phyloP scores from a whole-genome alignment of 371 early-diverging fungal genomes.

The Mortierella sp. region DNA sequence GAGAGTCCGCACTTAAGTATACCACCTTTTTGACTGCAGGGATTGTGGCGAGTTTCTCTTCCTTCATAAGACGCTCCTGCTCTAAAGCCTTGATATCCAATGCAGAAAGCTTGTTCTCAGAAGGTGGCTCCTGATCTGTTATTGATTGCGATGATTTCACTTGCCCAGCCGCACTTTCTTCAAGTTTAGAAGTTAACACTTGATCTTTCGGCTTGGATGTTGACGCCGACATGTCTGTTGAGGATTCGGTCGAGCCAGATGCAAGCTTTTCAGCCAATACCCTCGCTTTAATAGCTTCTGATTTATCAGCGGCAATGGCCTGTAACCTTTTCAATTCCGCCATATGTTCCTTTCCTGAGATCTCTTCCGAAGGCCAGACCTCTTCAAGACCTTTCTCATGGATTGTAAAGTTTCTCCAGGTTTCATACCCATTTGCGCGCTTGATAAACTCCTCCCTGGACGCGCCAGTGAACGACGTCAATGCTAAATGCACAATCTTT shows the following conservation, averaged over 20 bases:
- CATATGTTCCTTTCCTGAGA: constrained; percentile 56
- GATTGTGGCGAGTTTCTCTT: constrained; percentile 57
- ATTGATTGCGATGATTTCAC: neutral
- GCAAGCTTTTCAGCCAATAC: constrained; percentile 24
- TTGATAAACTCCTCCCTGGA: constrained; percentile 45
- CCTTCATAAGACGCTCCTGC: constrained; percentile 45
- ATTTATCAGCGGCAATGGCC: constrained; percentile 35
- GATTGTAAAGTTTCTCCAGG: constrained; percentile 58
- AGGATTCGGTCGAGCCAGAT: neutral
- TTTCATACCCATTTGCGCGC: constrained; percentile 57
- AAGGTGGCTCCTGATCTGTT: neutral
- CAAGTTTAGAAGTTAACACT: neutral
- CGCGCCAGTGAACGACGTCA: constrained; percentile 63
- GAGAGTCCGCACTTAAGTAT: constrained; percentile 93
- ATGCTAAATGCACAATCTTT: constrained; percentile 59
- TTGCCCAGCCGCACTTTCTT: neutral
- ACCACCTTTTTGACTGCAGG: constrained; percentile 71
- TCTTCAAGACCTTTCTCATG: constrained; percentile 61
- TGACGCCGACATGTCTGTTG: neutral
- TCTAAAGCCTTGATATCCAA: constrained; percentile 54
- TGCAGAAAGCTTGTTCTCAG: constrained; percentile 13
- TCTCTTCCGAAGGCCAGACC: constrained; percentile 59
- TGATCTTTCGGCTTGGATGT: neutral
- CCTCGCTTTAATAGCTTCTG: constrained; percentile 37
- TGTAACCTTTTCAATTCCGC: constrained; percentile 27